phyloP scores from a whole-genome alignment of 768 basidiomycete species.

The Fistulinella prunicolor region DNA sequence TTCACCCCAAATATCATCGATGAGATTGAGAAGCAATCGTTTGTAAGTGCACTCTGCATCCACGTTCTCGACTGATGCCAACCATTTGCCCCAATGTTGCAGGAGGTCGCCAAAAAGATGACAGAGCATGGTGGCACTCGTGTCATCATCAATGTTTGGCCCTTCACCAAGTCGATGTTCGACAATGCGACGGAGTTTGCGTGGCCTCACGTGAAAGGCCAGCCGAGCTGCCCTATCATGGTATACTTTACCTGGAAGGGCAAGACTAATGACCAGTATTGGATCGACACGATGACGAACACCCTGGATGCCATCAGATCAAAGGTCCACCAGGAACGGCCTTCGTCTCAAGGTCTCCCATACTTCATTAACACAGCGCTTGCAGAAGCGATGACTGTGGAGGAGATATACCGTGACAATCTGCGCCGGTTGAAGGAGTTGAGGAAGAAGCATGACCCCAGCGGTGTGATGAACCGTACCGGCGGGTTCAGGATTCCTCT shows the following conservation, averaged over 20 bases:
- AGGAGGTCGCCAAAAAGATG: conserved; percentile 7
- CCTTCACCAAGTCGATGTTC: conserved; percentile 16
- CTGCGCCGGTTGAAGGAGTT: neutral
- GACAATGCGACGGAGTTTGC: conserved; percentile 11
- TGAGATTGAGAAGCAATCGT: neutral
- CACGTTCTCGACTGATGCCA: neutral
- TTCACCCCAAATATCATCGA: conserved; percentile 12
- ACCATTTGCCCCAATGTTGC: neutral
- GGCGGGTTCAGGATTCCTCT: conserved; percentile 13
- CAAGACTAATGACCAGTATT: conserved; percentile 3
- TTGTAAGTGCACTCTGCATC: neutral
- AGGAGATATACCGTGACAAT: conserved; percentile 12
- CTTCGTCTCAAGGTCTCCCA: conserved; percentile 1
- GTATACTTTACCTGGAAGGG: conserved; percentile 14
- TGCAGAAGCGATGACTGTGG: neutral
- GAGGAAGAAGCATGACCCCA: conserved; percentile 3
- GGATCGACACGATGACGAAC: conserved; percentile 8
- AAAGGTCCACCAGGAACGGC: conserved; percentile 6
- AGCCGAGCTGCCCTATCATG: conserved; percentile 13
- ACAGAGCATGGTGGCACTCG: conserved; percentile 3
- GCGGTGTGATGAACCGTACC: neutral
- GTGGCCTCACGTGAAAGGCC: conserved; percentile 10
- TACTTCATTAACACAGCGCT: conserved; percentile 12
- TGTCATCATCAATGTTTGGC: conserved; percentile 11
- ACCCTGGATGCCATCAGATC: conserved; percentile 1